Base-by-base conservation (phyloP, 1,139 yeast genomes). In the Pichia sp. region DNA sequence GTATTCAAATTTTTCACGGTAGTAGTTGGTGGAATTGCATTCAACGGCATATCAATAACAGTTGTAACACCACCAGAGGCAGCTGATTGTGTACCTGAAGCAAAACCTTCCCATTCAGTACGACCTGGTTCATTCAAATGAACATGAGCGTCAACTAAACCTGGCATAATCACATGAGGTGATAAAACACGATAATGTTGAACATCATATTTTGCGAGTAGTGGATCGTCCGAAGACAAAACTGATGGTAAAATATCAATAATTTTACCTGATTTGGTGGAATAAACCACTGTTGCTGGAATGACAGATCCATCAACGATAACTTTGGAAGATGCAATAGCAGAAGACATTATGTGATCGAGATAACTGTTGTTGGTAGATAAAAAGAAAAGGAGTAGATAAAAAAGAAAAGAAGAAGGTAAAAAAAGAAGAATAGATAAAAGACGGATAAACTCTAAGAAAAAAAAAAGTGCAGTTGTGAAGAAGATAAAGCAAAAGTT, bases 41-140 rank as follows among this genome's bases (percentile, higher is more conserved):
- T 90, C 60, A 90, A 70, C 0, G 97, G 97, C 97, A 90, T 90
- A 64, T 90, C 97, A 27, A 90, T 78, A 15, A 90, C 95, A 0
- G 97, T 88, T 22, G 97, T 90, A 43, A 90, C 97, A 52, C 97
- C 97, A 26, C 97, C 97, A 7, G 90, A 74, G 2, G 95, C 94
- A 1, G 96, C 96, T 3, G 96, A 85, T 61, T 82, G 82, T 1
- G 97, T 89, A 0, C 97, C 97, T 0, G 95, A 83, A 42, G 81
- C 95, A 64, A 89, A 89, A 1, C 96, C 97, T 68, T 89, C 97
- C 96, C 96, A 89, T 53, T 86, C 95, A 0, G 96, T 88, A 57
- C 96, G 71, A 5, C 96, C 96, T 0, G 97, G 97, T 66, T 89
- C 97, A 65, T 89, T 89, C 59, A 89, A 71, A 62, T 89, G 97